Evolutionary conservation across 306 rosid species (phyloP).

Genomic region (Abrus pulchellus): DNA sequence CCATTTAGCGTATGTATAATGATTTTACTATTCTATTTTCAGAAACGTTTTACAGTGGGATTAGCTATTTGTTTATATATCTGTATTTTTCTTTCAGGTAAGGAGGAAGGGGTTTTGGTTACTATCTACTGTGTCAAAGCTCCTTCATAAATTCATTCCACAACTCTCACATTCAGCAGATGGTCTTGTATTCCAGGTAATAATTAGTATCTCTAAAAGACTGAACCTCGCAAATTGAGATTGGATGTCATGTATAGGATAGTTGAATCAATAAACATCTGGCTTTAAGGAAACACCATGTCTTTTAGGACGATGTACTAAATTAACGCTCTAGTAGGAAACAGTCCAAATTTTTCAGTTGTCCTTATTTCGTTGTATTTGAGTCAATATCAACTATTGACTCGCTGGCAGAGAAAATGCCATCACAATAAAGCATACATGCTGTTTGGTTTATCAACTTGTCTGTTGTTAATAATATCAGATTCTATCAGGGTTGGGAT

Average conservation of each 20-base stretch:
- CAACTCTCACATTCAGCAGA: conserved; percentile 92
- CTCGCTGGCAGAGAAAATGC: conserved; percentile 12
- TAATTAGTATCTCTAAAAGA: conserved; percentile 43
- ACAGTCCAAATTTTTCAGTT: background rate
- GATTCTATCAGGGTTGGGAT: conserved; percentile 89
- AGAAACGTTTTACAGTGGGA: conserved; percentile 39
- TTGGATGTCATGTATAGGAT: conserved; percentile 3
- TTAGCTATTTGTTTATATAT: conserved; percentile 39
- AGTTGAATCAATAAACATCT: conserved; percentile 21
- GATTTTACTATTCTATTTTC: conserved; percentile 33
- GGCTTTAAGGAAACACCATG: conserved; percentile 14
- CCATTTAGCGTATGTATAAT: conserved; percentile 85
- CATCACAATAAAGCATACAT: conserved; percentile 5
- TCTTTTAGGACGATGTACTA: conserved; percentile 30
- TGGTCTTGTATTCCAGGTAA: conserved; percentile 97
- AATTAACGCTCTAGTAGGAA: conserved; percentile 30
- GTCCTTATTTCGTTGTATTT: conserved; percentile 19
- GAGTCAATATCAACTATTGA: conserved; percentile 13
- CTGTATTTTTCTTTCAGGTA: conserved; percentile 66
- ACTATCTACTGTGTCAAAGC: conserved; percentile 89
- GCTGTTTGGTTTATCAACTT: conserved; percentile 41
- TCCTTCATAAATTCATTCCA: conserved; percentile 92
- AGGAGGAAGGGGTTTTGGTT: conserved; percentile 99
- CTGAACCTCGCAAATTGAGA: conserved; percentile 16
- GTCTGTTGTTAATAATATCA: conserved; percentile 6